These are phyloP conservation scores for Fraxinus anomala DNA, from an alignment of 257 asterid species.

Conservation along the genomic window DNA sequence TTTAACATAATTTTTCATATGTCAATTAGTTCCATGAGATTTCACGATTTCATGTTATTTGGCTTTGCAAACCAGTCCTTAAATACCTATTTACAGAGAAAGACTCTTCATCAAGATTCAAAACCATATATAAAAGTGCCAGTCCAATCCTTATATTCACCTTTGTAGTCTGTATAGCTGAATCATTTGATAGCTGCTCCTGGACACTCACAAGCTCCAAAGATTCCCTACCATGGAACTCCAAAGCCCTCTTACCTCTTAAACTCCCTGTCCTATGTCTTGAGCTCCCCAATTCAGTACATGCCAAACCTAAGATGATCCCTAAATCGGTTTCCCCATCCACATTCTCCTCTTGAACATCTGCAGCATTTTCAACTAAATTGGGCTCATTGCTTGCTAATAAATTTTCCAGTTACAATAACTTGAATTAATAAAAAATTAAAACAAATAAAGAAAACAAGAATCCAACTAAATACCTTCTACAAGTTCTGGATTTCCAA, in stretches of 20 bases:
- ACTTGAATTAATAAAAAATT: slow-evolving; percentile 6
- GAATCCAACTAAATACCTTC: slow-evolving; percentile 31
- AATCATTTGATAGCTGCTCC: slow-evolving; percentile 34
- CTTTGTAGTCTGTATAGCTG: slow-evolving; percentile 31
- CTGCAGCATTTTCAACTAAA: slow-evolving; percentile 39
- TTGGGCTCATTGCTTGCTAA: slow-evolving; percentile 46
- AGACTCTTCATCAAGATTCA: slow-evolving; percentile 13
- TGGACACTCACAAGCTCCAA: slow-evolving; percentile 32
- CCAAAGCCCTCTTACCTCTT: slow-evolving; percentile 25
- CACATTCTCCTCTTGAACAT: slow-evolving; percentile 33
- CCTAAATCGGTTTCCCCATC: slow-evolving; percentile 35
- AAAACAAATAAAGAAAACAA: slow-evolving; percentile 10
- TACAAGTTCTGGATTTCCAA: slow-evolving; percentile 24
- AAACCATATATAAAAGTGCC: slow-evolving; percentile 19
- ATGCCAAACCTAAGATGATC: slow-evolving; percentile 64
- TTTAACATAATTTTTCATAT: too few species aligned
- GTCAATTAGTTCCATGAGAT: neutral
- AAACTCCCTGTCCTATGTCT: slow-evolving; percentile 28
- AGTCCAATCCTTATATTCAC: slow-evolving; percentile 33
- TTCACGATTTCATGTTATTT: neutral
- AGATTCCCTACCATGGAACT: slow-evolving; percentile 30
- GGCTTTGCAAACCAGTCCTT: neutral
- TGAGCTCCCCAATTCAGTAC: slow-evolving; percentile 45
- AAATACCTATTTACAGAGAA: neutral
- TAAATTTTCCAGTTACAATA: slow-evolving; percentile 27